A percentile compares a stretch with the other conserved stretches of the same genome.
phyloP scores from a whole-genome alignment of 306 rosid genomes.

The Geum urbanum region DNA sequence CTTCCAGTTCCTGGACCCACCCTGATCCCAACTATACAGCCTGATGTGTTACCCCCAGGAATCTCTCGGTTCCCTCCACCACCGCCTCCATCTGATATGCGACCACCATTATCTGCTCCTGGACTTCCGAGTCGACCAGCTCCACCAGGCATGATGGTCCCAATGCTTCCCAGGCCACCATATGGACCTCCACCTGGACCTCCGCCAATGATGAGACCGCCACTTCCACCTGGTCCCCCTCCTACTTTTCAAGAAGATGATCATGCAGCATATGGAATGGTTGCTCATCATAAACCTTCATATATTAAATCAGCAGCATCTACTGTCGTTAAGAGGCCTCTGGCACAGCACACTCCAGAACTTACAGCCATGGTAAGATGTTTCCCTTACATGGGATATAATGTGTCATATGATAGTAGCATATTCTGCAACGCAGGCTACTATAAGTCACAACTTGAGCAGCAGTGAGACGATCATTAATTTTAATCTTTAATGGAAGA shows the following conservation, averaged over 20 bases:
- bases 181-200: constrained; percentile 97
- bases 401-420: background rate
- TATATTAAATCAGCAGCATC: constrained; percentile 96
- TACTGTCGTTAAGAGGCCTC: constrained; percentile 92
- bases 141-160: constrained; percentile 87
- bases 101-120: constrained; percentile 55
- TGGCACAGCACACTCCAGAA: constrained; percentile 99
- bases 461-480: background rate
- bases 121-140: constrained; percentile 67
- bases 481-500: background rate
- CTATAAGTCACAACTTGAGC: background rate
- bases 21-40: constrained; percentile 51
- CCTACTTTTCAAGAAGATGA: constrained; percentile 77
- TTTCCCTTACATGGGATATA: constrained; percentile 20
- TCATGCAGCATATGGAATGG: constrained; percentile 33
- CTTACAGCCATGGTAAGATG: constrained; percentile 90
- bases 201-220: constrained; percentile 98
- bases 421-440: background rate
- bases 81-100: constrained; percentile 90
- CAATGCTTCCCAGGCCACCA: constrained; percentile 78
- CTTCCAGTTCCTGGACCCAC: constrained; percentile 57
- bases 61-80: constrained; percentile 77
- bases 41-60: constrained; percentile 90
- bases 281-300: constrained; percentile 75
- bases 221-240: constrained; percentile 99